These are phyloP conservation scores for Saturnispora galanensis DNA, from an alignment of 805 yeast genomes.

Conservation along the genomic window DNA sequence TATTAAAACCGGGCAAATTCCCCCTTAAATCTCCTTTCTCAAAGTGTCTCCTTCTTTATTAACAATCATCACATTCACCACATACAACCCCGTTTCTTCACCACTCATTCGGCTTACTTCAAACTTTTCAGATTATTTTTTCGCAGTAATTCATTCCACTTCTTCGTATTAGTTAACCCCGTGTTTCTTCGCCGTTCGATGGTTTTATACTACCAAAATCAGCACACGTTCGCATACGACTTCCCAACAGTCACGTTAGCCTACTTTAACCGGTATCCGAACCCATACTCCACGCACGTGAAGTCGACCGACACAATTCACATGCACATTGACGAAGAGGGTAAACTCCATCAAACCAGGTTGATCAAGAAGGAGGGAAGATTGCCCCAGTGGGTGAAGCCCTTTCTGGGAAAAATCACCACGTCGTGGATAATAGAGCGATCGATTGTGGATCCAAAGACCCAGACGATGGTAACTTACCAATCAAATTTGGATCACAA, in stretches of 20 bases:
- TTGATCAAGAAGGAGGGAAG: conserved; percentile 71
- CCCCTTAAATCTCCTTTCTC: too few relatives aligned
- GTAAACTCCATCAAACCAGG: conserved; percentile 62
- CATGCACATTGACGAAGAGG: conserved; percentile 45
- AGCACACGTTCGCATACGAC: conserved; percentile 51
- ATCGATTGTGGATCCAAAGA: conserved; percentile 57
- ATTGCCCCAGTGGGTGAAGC: conserved; percentile 69
- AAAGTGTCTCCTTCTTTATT: too few relatives aligned
- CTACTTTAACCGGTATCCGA: conserved; percentile 62
- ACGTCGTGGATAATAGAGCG: conserved; percentile 78
- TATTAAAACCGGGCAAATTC: too few relatives aligned
- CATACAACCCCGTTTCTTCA: too few relatives aligned
- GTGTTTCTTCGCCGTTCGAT: conserved; percentile 23
- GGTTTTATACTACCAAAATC: conserved; percentile 54
- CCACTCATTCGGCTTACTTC: too few relatives aligned
- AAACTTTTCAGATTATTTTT: background rate
- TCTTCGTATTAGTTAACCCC: background rate
- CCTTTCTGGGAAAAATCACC: conserved; percentile 59
- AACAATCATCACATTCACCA: too few relatives aligned
- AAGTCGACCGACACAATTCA: conserved; percentile 71
- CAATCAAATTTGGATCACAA: conserved; percentile 81
- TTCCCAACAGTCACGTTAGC: conserved; percentile 71
- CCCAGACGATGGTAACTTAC: conserved; percentile 50
- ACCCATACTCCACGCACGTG: conserved; percentile 82
- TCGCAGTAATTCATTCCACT: background rate